Percentiles rank a stretch among this genome's conserved stretches.
phyloP scores from a whole-genome alignment of 176 grass and related monocot genomes.

The Lolium multiflorum region DNA sequence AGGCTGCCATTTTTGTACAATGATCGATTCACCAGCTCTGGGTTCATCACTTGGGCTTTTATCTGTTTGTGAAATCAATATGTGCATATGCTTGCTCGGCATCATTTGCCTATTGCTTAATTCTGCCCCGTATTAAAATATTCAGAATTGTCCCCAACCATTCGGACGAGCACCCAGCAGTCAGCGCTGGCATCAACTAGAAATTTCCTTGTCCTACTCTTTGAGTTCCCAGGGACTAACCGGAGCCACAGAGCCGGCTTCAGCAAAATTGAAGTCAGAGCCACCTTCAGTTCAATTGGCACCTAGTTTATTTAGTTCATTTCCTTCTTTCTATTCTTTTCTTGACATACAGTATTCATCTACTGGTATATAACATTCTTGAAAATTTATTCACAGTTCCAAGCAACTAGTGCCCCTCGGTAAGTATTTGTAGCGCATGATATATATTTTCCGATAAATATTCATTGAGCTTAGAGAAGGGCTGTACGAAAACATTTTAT shows the following conservation, averaged over 20 bases:
- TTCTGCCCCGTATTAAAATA: too few relatives aligned
- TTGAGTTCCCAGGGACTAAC: background rate
- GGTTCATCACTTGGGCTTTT: background rate
- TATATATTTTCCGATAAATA: background rate
- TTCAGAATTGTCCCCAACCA: too few relatives aligned
- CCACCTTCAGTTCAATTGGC: background rate
- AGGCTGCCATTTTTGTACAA: conserved; percentile 37
- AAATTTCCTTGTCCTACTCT: too few relatives aligned
- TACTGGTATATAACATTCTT: background rate
- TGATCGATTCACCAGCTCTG: conserved; percentile 8
- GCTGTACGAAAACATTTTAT: background rate
- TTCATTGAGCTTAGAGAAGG: background rate
- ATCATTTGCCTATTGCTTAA: background rate
- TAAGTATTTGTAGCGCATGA: background rate
- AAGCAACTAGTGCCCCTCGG: background rate
- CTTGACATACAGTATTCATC: background rate
- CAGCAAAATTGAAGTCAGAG: background rate
- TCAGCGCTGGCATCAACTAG: too few relatives aligned
- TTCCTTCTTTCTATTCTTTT: background rate
- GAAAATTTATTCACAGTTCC: background rate
- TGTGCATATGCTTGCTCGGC: background rate
- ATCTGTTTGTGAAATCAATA: background rate
- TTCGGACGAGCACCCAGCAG: too few relatives aligned
- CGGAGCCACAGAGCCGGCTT: background rate
- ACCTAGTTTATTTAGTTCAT: background rate